Evolutionary conservation across 2,329 filamentous ascomycete genomes (phyloP).

Genomic region (Fusarium aywerte): DNA sequence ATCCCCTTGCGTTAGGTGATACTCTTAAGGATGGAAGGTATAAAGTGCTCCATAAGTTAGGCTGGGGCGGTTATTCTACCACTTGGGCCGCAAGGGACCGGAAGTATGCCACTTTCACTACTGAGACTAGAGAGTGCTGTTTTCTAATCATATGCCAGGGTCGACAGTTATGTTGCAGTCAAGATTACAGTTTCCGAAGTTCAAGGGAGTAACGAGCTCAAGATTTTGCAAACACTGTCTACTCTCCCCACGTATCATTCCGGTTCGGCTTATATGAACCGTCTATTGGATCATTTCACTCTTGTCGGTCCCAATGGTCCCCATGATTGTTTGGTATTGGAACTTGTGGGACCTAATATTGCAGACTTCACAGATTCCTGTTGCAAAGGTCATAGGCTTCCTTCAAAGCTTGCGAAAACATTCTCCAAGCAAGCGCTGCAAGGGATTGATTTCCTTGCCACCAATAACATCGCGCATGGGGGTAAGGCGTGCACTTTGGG

Average conservation of each 20-base stretch:
- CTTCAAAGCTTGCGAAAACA: conserved; percentile 5
- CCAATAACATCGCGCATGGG: conserved; percentile 32
- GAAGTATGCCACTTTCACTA: neutral
- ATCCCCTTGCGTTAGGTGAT: conserved; percentile 56
- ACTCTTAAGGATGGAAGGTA: conserved; percentile 54
- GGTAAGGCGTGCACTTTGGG: conserved; percentile 2
- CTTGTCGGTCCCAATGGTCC: conserved; percentile 18
- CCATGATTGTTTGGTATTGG: conserved; percentile 25
- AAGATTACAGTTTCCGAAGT: conserved; percentile 19
- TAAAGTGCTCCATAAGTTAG: conserved; percentile 56
- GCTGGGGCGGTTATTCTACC: conserved; percentile 56
- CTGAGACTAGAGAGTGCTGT: neutral
- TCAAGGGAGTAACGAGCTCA: neutral
- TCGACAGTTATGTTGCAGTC: conserved; percentile 26
- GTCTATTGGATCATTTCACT: conserved; percentile 19
- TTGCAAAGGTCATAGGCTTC: conserved; percentile 21
- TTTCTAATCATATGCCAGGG: neutral
- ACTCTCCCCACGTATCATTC: neutral
- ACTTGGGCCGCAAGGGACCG: conserved; percentile 57
- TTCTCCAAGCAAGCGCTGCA: conserved; percentile 27
- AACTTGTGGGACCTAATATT: conserved; percentile 17
- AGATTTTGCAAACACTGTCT: conserved; percentile 9
- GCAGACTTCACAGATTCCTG: neutral
- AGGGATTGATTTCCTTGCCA: conserved; percentile 27
- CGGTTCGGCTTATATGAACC: neutral